Percentiles rank a stretch among this genome's conserved stretches.
Conservation (phyloP, 352 stramenopile genomes). For the Phytophthora capsici region DNA sequence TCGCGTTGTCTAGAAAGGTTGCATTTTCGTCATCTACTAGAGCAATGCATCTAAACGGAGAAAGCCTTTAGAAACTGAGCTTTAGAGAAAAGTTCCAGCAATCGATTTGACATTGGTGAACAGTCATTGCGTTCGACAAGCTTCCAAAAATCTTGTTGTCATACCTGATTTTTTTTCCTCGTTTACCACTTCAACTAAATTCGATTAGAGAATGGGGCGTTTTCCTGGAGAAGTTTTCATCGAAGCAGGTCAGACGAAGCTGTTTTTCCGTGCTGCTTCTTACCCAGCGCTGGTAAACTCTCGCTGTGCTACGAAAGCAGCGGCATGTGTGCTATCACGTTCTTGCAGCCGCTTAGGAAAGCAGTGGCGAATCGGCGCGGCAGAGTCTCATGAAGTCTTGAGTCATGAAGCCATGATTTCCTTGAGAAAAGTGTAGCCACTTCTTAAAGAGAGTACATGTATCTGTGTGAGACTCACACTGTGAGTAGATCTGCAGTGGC, state of each 20-base stretch:
- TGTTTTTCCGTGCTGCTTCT: conserved; percentile 15
- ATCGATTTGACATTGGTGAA: no score
- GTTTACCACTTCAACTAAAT: conserved; percentile 5
- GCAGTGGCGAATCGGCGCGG: background rate
- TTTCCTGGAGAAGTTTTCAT: no score
- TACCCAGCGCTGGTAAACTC: background rate
- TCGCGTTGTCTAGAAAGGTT: background rate
- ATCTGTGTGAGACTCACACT: background rate
- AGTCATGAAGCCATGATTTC: no score
- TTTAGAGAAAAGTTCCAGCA: no score
- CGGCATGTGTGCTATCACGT: background rate
- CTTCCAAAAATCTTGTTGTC: no score
- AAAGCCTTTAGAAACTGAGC: no score
- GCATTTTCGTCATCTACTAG: background rate
- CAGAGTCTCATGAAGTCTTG: background rate
- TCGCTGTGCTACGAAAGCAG: background rate
- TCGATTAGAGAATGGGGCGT: background rate
- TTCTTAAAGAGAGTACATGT: background rate
- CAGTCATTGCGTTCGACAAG: no score
- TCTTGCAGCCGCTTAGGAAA: no score
- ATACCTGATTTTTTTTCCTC: background rate
- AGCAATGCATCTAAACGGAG: background rate
- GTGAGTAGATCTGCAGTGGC: background rate
- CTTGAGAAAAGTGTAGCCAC: background rate
- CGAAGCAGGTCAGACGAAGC: background rate